Evolutionary conservation across 2,329 filamentous ascomycete species (phyloP).

Genomic region (Penicillium janthinellum): DNA sequence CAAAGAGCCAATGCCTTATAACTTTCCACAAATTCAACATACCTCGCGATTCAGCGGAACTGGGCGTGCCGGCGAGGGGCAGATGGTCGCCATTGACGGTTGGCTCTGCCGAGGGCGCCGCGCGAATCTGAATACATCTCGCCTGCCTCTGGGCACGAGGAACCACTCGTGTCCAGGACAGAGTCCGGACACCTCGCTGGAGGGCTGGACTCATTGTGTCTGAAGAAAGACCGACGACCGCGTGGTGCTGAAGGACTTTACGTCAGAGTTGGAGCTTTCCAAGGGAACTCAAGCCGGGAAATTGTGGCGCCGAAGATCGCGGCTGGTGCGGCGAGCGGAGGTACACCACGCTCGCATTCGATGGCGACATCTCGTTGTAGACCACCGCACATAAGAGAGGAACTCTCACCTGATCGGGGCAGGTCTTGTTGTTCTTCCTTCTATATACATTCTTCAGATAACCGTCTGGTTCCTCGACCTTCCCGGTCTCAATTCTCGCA

Average conservation of each 20-base stretch:
- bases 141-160: constrained; percentile 33
- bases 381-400: constrained; percentile 6
- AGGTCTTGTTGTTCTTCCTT: neutral
- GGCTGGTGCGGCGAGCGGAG: constrained; percentile 10
- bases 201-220: constrained; percentile 41
- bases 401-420: neutral
- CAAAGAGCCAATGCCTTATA: neutral
- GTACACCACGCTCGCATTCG: constrained; percentile 20
- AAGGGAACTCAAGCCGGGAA: constrained; percentile 23
- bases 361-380: constrained; percentile 29
- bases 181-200: constrained; percentile 37
- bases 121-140: constrained; percentile 48
- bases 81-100: constrained; percentile 41
- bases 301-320: constrained; percentile 27
- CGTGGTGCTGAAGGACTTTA: constrained; percentile 21
- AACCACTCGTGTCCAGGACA: constrained; percentile 37
- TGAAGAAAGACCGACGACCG: constrained; percentile 15
- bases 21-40: constrained; percentile 11
- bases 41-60: constrained; percentile 47
- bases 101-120: constrained; percentile 44
- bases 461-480: neutral
- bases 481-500: neutral
- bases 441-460: neutral
- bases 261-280: constrained; percentile 24
- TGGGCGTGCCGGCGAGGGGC: constrained; percentile 40